A percentile compares a stretch with the other conserved stretches of the same genome.
Conservation (phyloP, 164 flowering plant genomes). For the Hamamelis virginiana region DNA sequence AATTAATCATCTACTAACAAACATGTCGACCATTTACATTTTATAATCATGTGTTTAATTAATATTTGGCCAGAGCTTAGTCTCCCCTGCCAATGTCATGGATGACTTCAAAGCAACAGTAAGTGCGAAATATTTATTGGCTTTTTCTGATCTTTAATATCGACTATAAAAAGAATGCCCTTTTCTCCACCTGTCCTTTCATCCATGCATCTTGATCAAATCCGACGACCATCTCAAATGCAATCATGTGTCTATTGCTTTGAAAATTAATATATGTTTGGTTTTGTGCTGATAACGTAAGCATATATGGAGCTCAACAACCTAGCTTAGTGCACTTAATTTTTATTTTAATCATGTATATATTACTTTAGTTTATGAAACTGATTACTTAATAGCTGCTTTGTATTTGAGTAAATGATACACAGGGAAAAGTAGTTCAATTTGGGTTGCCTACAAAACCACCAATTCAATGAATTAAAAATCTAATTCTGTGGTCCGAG, state of each 20-base stretch:
- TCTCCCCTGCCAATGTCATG: slow-evolving; percentile 18
- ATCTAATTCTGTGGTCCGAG: too few relatives aligned
- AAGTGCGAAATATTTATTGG: too few relatives aligned
- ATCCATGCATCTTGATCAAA: background rate
- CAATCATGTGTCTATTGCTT: background rate
- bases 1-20: slow-evolving; percentile 2
- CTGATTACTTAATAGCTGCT: background rate
- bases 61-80: background rate
- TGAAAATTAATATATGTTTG: background rate
- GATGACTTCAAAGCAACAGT: slow-evolving; percentile 11
- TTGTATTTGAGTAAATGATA: background rate
- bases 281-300: background rate
- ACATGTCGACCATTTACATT: background rate
- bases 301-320: background rate
- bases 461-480: too few relatives aligned
- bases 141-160: too few relatives aligned
- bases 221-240: background rate
- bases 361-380: background rate
- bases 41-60: background rate
- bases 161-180: background rate
- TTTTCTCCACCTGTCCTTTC: background rate
- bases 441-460: too few relatives aligned
- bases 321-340: background rate
- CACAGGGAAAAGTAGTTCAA: too few relatives aligned
- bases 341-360: background rate